Conservation (phyloP, 2,329 filamentous ascomycete genomes). For the Colletotrichum sp. region DNA sequence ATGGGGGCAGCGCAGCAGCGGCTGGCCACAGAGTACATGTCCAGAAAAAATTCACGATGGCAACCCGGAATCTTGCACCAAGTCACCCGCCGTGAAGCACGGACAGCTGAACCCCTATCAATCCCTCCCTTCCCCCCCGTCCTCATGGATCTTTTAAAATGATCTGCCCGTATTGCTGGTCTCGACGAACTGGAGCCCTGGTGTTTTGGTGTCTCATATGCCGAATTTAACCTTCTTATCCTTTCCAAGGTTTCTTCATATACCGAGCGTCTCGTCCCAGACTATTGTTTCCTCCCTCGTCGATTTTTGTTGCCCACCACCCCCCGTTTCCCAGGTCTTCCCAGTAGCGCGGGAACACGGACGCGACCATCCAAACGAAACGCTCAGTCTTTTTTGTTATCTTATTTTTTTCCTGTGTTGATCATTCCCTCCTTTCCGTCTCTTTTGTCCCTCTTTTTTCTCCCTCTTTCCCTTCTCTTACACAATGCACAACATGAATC, state of each 20-base stretch:
- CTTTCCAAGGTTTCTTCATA: not conserved
- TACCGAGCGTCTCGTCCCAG: not conserved
- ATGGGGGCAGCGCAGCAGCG: not conserved
- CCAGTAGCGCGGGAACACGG: not conserved
- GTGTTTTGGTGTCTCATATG: not conserved
- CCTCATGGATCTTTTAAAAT: not conserved
- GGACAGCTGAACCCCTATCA: not conserved
- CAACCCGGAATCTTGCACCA: not conserved
- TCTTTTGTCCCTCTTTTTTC: not conserved
- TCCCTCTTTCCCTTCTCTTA: not conserved
- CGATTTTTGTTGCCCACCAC: not conserved
- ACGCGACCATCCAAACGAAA: not conserved
- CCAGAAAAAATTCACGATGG: not conserved
- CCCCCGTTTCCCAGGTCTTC: not conserved
- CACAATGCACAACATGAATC: not conserved
- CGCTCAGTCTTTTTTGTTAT: not conserved
- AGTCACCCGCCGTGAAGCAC: not conserved
- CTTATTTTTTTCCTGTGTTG: not conserved
- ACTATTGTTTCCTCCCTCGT: not conserved
- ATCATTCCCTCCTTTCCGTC: not conserved
- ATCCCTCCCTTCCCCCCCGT: not conserved
- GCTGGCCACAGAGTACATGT: too few species aligned
- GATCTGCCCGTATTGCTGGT: not conserved
- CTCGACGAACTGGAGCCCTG: not conserved
- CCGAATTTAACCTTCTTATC: not conserved